Base-by-base conservation (phyloP, 352 stramenopile genomes). In the Pilasporangium apinafurcum region DNA sequence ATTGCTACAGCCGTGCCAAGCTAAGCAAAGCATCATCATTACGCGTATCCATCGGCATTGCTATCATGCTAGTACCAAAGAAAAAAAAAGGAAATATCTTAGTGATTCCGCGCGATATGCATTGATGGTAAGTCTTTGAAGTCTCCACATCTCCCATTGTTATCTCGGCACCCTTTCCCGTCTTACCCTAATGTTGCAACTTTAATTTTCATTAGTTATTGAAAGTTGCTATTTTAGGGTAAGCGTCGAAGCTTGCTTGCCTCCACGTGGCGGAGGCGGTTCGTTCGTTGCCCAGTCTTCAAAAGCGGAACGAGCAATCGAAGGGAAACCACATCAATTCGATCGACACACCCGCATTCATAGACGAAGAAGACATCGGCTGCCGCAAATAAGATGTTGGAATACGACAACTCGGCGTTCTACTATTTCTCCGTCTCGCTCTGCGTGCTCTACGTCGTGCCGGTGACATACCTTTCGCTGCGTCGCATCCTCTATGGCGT, bases 371-470 rank as follows among this genome's bases (percentile, higher is more conserved):
- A n/a, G n/a, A 13, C 18, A 16, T 8, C n/a, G 26, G 24, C 8
- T n/a, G n/a, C 21, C 21, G 31, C 20, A 16, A 27, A 25, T 37
- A 53, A 56, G 46, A 97, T 97, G 95, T 72, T 99, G 43, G 93
- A 99, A 67, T 99, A 99, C 82, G 96, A 99, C 77, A 97, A 99
- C 69, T 98, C 92, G 40, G 96, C 96, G 56, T 99, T 99, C 78
- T 99, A 98, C 75, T 99, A 99, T 80, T 98, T 99, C 65, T 95
- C 86, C 12, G 80, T 99, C 67, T 98, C 92, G 54, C 83, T 97
- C 30, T 86, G 98, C 49, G 89, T 75, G 53, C 86, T 99, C 46
- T 99, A 99, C 61, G 82, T 96, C 22, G 71, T 99, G 50, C 96
- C 96, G 38, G 86, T 91, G 82, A 97, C 95, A 59, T 98, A 92